These are phyloP conservation scores for Tolypocladium tundrense DNA, from an alignment of 2,329 filamentous ascomycete genomes.

Conservation along the genomic window DNA sequence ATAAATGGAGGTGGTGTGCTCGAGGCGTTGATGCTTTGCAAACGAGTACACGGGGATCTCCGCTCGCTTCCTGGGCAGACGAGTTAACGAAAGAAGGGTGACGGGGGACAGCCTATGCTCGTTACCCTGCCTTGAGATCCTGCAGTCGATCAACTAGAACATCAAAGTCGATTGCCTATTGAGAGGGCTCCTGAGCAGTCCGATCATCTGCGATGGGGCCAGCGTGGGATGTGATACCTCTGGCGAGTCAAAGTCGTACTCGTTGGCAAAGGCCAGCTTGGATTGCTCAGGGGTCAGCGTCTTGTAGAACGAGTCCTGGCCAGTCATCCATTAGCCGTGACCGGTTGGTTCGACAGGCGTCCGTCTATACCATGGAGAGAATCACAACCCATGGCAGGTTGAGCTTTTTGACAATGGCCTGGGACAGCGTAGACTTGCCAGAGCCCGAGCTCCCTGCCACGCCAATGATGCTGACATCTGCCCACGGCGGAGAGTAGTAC, in stretches of 20 bases:
- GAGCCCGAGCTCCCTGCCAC: constrained; percentile 93
- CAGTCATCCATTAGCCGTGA: constrained; percentile 11
- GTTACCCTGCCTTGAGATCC: constrained; percentile 86
- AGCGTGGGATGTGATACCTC: constrained; percentile 33
- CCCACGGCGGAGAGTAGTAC: constrained; percentile 92
- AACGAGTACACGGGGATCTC: constrained; percentile 96
- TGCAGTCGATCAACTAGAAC: constrained; percentile 66
- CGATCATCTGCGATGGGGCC: background rate
- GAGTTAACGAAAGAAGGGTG: background rate
- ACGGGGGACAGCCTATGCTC: constrained; percentile 1
- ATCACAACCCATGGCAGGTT: constrained; percentile 98
- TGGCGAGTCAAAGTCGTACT: constrained; percentile 93
- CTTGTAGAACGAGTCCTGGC: constrained; percentile 97
- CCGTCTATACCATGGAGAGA: constrained; percentile 67
- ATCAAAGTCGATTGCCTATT: constrained; percentile 82
- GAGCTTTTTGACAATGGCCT: constrained; percentile 80
- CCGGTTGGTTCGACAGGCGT: background rate
- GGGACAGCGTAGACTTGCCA: constrained; percentile 83
- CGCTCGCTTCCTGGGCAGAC: constrained; percentile 56
- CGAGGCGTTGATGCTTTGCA: constrained; percentile 71
- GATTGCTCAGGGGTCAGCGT: constrained; percentile 71
- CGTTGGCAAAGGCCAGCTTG: constrained; percentile 71
- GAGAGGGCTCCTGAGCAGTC: background rate
- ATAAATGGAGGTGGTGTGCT: constrained; percentile 79
- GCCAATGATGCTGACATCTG: constrained; percentile 90